Conservation (phyloP, 352 stramenopile genomes). For the Thraustotheca clavata region DNA sequence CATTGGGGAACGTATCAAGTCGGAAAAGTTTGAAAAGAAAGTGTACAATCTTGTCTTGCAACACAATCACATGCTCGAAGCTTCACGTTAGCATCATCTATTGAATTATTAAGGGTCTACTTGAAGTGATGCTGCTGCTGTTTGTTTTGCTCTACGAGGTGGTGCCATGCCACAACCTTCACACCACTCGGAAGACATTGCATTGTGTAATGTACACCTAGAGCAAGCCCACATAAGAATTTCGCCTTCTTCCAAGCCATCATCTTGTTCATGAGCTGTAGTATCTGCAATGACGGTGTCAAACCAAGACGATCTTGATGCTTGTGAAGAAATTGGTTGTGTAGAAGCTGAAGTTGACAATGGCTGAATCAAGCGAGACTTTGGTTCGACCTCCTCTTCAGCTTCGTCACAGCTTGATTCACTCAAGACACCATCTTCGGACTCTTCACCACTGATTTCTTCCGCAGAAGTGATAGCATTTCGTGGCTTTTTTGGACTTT, state of each 20-base stretch:
- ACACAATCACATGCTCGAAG: conserved; percentile 34
- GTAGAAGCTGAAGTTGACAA: too few species aligned
- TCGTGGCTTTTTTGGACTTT: not conserved
- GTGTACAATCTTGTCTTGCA: conserved; percentile 66
- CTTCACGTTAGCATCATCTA: conserved; percentile 1
- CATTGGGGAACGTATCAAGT: conserved; percentile 73
- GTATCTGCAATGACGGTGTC: not conserved
- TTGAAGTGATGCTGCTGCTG: not conserved
- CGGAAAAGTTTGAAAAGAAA: conserved; percentile 68
- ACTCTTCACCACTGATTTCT: too few species aligned
- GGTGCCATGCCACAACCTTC: conserved; percentile 39
- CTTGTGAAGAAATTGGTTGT: not conserved
- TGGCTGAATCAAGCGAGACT: too few species aligned
- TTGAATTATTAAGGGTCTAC: not conserved
- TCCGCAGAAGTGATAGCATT: not conserved
- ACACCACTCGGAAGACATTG: conserved; percentile 42
- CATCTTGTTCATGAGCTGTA: conserved; percentile 4
- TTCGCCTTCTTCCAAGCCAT: not conserved
- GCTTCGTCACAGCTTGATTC: conserved; percentile 9
- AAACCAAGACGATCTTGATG: not conserved
- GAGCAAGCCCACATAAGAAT: conserved; percentile 47
- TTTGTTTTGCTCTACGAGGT: conserved; percentile 9
- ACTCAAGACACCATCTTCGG: conserved; percentile 24
- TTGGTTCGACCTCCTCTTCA: not conserved
- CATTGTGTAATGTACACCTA: conserved; percentile 73